phyloP scores from a whole-genome alignment of 257 asterid species.

The Eucommia ulmoides region DNA sequence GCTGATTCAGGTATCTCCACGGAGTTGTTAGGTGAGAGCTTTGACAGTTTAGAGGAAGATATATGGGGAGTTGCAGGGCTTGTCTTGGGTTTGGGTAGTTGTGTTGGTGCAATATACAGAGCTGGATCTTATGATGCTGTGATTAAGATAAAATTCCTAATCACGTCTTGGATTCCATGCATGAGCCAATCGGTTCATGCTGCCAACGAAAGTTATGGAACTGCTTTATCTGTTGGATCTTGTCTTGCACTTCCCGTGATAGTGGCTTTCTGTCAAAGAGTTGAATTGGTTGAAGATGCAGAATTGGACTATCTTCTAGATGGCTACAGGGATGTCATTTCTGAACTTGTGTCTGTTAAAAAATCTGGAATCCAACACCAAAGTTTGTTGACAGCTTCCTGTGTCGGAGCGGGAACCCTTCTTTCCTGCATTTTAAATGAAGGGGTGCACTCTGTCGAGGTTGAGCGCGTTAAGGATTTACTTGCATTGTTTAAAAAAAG shows the following conservation, averaged over 20 bases:
- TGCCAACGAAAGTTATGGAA: conserved; percentile 19
- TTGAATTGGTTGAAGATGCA: conserved; percentile 56
- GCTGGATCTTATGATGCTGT: conserved; percentile 64
- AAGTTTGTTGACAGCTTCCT: conserved; percentile 73
- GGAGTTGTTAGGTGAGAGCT: conserved; percentile 23
- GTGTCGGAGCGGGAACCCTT: conserved; percentile 81
- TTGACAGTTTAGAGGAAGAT: conserved; percentile 56
- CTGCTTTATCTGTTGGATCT: conserved; percentile 52
- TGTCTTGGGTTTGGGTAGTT: conserved; percentile 67
- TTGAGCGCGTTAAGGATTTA: conserved; percentile 39
- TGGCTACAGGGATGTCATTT: conserved; percentile 39
- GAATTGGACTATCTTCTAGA: conserved; percentile 44
- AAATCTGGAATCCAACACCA: conserved; percentile 42
- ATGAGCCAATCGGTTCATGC: conserved; percentile 17
- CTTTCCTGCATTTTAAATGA: conserved; percentile 44
- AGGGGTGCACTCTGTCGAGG: conserved; percentile 44
- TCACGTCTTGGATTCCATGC: conserved; percentile 55
- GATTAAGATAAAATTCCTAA: conserved; percentile 41
- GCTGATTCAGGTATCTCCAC: conserved; percentile 16
- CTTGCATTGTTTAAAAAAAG: conserved; percentile 47
- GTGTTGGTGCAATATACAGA: conserved; percentile 68
- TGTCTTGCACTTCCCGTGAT: conserved; percentile 68
- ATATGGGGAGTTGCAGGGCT: conserved; percentile 83
- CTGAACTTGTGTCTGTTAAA: conserved; percentile 41
- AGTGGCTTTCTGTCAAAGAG: conserved; percentile 62